Evolutionary conservation across 192 early-diverging fungal genomes (phyloP).

Genomic region (Coemansia sp.): DNA sequence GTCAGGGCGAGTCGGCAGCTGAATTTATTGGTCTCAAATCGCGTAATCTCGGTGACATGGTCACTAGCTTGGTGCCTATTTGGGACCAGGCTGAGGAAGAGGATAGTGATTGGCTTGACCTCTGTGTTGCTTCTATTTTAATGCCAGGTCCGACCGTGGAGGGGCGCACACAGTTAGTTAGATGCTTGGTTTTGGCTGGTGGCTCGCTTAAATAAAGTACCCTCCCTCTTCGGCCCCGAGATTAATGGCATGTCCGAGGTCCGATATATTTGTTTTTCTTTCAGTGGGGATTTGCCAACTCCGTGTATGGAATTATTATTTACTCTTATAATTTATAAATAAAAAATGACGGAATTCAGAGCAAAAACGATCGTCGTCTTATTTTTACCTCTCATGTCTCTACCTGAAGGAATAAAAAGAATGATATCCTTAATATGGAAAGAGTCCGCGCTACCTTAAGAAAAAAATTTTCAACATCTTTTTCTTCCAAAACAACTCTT

Average conservation of each 20-base stretch:
- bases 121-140: background rate
- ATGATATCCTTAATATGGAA: background rate
- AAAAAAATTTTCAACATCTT: background rate
- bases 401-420: background rate
- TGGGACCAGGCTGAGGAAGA: background rate
- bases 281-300: slow-evolving; percentile 16
- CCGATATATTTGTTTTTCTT: slow-evolving; percentile 4
- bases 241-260: slow-evolving; percentile 7
- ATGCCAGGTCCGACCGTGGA: background rate
- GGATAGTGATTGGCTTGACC: background rate
- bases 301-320: slow-evolving; percentile 11
- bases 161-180: background rate
- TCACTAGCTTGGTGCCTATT: background rate
- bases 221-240: background rate
- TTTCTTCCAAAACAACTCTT: background rate
- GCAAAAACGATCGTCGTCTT: background rate
- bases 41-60: background rate
- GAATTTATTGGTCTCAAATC: background rate
- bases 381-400: background rate
- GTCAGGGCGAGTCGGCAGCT: background rate
- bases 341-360: background rate
- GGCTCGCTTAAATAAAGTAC: background rate
- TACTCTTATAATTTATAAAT: background rate
- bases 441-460: background rate
- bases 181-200: background rate